These are phyloP conservation scores for Suillus subaureus DNA, from an alignment of 768 basidiomycete species.

Conservation along the genomic window DNA sequence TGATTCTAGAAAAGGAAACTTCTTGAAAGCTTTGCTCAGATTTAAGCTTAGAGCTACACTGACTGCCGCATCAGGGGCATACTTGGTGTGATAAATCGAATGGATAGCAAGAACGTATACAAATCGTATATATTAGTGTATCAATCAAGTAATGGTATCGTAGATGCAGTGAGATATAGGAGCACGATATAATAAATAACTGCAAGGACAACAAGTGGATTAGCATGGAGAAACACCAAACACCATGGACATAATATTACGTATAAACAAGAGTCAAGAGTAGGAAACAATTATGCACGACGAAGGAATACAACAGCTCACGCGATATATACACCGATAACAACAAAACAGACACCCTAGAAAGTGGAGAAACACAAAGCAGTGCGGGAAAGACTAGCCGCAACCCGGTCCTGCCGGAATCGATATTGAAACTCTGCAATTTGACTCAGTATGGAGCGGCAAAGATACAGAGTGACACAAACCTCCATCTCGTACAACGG, in stretches of 20 bases:
- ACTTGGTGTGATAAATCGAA: neutral
- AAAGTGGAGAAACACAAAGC: slow-evolving; percentile 66
- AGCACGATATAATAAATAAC: slow-evolving; percentile 12
- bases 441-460: slow-evolving; percentile 8
- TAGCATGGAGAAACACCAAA: slow-evolving; percentile 13
- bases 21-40: neutral
- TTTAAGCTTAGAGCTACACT: neutral
- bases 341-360: slow-evolving; percentile 30
- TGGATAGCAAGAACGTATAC: slow-evolving; percentile 3
- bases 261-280: slow-evolving; percentile 12
- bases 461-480: slow-evolving; percentile 10
- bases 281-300: slow-evolving; percentile 14
- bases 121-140: slow-evolving; percentile 10
- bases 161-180: slow-evolving; percentile 10
- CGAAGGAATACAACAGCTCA: slow-evolving; percentile 11
- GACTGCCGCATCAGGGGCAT: neutral
- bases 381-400: slow-evolving; percentile 43
- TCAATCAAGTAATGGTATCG: slow-evolving; percentile 11
- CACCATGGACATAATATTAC: slow-evolving; percentile 8
- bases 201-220: slow-evolving; percentile 13
- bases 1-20: slow-evolving; percentile 2
- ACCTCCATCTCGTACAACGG: slow-evolving; percentile 65
- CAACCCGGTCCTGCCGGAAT: slow-evolving; percentile 52
- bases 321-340: slow-evolving; percentile 11
- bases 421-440: slow-evolving; percentile 65